Evolutionary conservation across 1,284 basidiomycete species (phyloP).

Genomic region (Microstroma glucosiphilum): DNA sequence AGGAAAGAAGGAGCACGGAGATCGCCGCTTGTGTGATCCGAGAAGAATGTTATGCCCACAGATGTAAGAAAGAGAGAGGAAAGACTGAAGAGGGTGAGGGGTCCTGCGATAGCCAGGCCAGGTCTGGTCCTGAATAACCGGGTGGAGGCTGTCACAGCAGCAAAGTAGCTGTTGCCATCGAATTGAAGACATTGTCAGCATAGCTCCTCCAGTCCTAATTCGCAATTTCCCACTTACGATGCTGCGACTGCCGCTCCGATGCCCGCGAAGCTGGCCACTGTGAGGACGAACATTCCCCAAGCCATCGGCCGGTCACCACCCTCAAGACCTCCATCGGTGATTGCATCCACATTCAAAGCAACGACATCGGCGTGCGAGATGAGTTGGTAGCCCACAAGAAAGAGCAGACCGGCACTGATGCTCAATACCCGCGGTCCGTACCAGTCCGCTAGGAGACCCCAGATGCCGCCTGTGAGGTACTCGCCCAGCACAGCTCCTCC

Average conservation of each 20-base stretch:
- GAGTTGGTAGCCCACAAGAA: slow-evolving; percentile 20
- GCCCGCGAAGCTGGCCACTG: neutral
- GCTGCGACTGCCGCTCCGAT: slow-evolving; percentile 3
- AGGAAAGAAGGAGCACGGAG: slow-evolving; percentile 17
- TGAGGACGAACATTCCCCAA: neutral
- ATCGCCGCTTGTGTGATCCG: slow-evolving; percentile 19
- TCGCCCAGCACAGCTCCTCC: slow-evolving; percentile 20
- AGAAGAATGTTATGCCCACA: slow-evolving; percentile 17
- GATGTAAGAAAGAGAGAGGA: slow-evolving; percentile 21
- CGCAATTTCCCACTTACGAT: too few species aligned
- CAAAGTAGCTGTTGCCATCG: slow-evolving; percentile 13
- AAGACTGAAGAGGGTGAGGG: slow-evolving; percentile 22
- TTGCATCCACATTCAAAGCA: neutral
- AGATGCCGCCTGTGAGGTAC: slow-evolving; percentile 17
- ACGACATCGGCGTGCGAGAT: slow-evolving; percentile 18
- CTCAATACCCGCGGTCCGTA: slow-evolving; percentile 18
- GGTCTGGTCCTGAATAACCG: slow-evolving; percentile 16
- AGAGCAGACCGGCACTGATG: slow-evolving; percentile 14
- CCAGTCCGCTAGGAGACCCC: slow-evolving; percentile 17
- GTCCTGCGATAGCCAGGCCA: slow-evolving; percentile 20
- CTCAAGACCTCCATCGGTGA: neutral
- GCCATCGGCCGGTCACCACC: slow-evolving; percentile 4
- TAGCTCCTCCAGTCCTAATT: too few species aligned
- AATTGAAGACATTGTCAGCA: too few species aligned
- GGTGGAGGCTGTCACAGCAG: slow-evolving; percentile 17